These are phyloP conservation scores for Lasiodiplodia sp. DNA, from an alignment of 2,329 filamentous ascomycete genomes.

Conservation along the genomic window DNA sequence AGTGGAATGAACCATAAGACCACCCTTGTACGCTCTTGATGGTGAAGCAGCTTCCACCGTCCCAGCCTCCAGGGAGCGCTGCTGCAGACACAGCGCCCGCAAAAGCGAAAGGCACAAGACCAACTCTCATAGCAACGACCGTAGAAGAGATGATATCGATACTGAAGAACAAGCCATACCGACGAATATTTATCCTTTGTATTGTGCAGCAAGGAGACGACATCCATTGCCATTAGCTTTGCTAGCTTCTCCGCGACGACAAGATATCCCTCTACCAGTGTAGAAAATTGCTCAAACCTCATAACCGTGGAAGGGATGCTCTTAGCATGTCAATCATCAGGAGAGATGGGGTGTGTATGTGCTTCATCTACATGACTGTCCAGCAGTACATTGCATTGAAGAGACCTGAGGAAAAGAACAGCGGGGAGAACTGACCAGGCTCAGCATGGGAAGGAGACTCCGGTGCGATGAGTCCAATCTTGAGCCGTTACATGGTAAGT, in stretches of 20 bases:
- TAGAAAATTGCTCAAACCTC: background rate
- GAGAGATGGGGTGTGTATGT: background rate
- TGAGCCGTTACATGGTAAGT: background rate
- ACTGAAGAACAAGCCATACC: background rate
- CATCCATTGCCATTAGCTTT: background rate
- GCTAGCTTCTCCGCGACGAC: constrained; percentile 3
- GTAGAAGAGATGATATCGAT: background rate
- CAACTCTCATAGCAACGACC: constrained; percentile 1
- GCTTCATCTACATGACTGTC: background rate
- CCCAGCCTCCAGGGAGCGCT: background rate
- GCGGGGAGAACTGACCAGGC: background rate
- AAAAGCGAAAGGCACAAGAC: constrained; percentile 8
- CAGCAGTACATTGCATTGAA: background rate
- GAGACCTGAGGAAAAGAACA: background rate
- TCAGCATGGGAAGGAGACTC: background rate
- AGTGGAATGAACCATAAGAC: background rate
- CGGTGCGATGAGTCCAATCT: background rate
- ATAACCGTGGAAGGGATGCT: background rate
- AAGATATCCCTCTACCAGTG: background rate
- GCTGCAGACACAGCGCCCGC: constrained; percentile 1
- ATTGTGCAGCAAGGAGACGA: background rate
- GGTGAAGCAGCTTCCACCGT: background rate
- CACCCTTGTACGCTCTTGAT: background rate
- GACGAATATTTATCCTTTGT: background rate
- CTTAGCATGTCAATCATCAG: background rate